Evolutionary conservation across 441 rosid genomes (phyloP).

Genomic region (Sinapis alba): DNA sequence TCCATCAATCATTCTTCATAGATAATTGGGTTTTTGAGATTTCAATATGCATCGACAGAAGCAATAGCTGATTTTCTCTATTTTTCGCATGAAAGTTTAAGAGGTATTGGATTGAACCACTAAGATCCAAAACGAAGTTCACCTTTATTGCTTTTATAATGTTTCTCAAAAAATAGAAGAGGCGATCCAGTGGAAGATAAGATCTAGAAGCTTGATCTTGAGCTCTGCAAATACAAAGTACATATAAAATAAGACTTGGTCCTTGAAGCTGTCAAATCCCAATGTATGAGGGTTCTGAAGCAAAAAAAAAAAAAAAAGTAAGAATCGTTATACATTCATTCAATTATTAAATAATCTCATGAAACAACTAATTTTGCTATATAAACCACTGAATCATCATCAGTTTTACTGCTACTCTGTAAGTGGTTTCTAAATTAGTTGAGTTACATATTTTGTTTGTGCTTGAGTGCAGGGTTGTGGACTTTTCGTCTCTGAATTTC

Average conservation of each 20-base stretch:
- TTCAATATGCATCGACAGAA: no score
- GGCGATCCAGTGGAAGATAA: not conserved
- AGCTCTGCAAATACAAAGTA: not conserved
- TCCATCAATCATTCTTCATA: no score
- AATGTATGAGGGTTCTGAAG: no score
- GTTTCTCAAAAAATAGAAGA: not conserved
- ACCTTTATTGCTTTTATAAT: not conserved
- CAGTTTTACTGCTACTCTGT: not conserved
- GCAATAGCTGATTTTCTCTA: no score
- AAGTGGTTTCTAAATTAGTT: not conserved
- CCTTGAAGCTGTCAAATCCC: no score
- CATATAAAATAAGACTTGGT: no score
- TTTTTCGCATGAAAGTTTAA: not conserved
- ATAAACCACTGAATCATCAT: not conserved
- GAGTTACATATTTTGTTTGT: not conserved
- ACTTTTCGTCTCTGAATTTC: not conserved
- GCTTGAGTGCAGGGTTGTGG: not conserved
- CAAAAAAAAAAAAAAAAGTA: no score
- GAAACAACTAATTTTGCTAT: not conserved
- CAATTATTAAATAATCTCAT: no score
- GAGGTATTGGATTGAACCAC: not conserved
- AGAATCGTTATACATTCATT: no score
- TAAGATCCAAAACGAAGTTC: not conserved
- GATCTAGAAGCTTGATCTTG: not conserved
- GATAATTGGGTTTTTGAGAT: no score